A percentile compares a stretch with the other conserved stretches of the same genome.
Evolutionary conservation across 169 alveolate species (phyloP).

Genomic region (Cryptosporidium baileyi): DNA sequence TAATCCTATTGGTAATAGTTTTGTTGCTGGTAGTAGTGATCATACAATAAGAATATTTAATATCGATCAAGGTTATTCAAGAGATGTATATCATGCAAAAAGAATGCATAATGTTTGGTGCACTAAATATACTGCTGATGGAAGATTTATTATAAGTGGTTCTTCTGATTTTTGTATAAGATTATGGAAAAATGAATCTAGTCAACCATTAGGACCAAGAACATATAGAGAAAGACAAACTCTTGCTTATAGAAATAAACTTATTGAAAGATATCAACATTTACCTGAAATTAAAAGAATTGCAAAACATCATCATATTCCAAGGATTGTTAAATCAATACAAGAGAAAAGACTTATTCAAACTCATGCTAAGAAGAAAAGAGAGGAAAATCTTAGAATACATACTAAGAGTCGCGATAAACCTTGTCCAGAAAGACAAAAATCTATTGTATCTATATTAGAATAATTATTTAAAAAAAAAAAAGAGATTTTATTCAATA

Average conservation of each 20-base stretch:
- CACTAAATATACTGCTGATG: conserved; percentile 92
- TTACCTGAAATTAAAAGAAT: conserved; percentile 86
- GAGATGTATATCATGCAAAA: conserved; percentile 95
- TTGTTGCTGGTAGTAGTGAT: conserved; percentile 97
- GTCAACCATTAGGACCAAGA: conserved; percentile 80
- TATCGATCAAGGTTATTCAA: conserved; percentile 88
- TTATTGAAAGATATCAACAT: conserved; percentile 82
- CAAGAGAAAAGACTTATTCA: conserved; percentile 76
- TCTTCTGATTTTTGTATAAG: conserved; percentile 96
- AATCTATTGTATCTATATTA: conserved; percentile 14
- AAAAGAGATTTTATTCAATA: neutral
- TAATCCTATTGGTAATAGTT: conserved; percentile 96
- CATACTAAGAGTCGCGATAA: conserved; percentile 34
- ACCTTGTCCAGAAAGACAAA: conserved; percentile 61
- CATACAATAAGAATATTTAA: conserved; percentile 94
- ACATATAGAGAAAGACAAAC: conserved; percentile 82
- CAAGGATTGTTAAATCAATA: conserved; percentile 81
- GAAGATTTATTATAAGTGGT: conserved; percentile 93
- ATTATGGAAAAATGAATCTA: conserved; percentile 94
- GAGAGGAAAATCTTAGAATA: conserved; percentile 71
- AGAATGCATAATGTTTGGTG: conserved; percentile 94
- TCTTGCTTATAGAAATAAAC: conserved; percentile 82
- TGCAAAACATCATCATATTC: conserved; percentile 86
- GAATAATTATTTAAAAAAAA: neutral
- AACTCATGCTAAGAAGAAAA: conserved; percentile 77